These are phyloP conservation scores for Dimargaris xerosporica DNA, from an alignment of 192 early-diverging fungal genomes.

Conservation along the genomic window DNA sequence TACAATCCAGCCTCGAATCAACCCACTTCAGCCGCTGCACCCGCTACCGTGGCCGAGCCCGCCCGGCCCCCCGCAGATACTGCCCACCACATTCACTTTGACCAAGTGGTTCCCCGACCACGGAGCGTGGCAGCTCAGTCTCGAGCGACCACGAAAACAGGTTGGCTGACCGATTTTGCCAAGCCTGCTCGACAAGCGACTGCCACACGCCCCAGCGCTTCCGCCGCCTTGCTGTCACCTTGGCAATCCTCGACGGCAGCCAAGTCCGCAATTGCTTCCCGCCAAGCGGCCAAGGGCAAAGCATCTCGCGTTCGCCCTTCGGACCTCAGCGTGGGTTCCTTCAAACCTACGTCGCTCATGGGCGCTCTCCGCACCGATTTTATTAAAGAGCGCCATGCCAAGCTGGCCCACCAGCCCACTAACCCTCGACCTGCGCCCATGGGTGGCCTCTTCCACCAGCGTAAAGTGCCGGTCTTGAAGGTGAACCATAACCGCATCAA, in stretches of 20 bases:
- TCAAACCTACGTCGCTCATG: not conserved
- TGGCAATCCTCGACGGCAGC: not conserved
- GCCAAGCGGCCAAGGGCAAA: not conserved
- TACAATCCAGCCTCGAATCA: constrained; percentile 15
- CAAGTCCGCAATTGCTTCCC: not conserved
- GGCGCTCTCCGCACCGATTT: not conserved
- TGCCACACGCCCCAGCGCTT: no score
- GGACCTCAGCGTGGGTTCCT: not conserved
- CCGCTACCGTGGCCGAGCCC: no score
- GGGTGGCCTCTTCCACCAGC: not conserved
- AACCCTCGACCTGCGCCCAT: not conserved
- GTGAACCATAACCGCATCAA: constrained; percentile 1
- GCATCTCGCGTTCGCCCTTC: not conserved
- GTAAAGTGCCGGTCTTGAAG: not conserved
- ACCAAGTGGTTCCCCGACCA: no score
- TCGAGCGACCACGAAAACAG: no score
- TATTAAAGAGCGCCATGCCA: not conserved
- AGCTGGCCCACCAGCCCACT: not conserved
- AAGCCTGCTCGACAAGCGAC: not conserved
- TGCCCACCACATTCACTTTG: no score
- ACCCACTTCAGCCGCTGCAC: no score
- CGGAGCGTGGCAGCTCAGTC: no score
- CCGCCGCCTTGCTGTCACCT: not conserved
- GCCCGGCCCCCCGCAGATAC: no score
- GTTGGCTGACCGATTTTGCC: no score